Conservation (phyloP, 2,329 filamentous ascomycete species). For the Drechslerella dactyloides region DNA sequence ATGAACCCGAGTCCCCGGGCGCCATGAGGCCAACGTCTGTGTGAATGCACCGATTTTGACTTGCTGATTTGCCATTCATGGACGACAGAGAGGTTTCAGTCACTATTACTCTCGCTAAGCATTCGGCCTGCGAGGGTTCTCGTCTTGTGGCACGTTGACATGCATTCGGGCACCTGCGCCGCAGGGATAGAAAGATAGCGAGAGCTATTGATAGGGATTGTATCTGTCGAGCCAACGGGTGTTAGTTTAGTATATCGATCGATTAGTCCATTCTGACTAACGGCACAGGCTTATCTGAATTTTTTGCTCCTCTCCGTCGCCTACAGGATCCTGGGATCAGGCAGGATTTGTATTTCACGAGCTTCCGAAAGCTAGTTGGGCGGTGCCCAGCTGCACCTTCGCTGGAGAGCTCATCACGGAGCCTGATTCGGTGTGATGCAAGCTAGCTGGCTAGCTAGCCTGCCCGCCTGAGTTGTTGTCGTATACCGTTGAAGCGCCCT, state of each 20-base stretch:
- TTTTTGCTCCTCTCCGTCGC: neutral
- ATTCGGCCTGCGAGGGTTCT: neutral
- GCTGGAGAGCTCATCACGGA: neutral
- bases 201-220: neutral
- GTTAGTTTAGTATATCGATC: neutral
- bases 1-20: conserved; percentile 8
- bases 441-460: too few relatives aligned
- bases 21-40: neutral
- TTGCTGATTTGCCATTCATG: conserved; percentile 9
- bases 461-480: too few relatives aligned
- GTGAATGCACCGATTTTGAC: conserved; percentile 2
- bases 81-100: conserved; percentile 3
- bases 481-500: conserved; percentile 1
- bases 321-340: neutral
- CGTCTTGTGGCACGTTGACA: neutral
- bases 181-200: neutral
- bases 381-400: neutral
- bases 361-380: neutral
- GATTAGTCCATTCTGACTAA: neutral
- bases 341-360: too few relatives aligned
- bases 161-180: neutral
- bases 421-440: neutral
- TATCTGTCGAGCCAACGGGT: neutral
- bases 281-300: neutral
- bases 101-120: neutral